Percentiles rank a stretch among this genome's conserved stretches.
phyloP scores from a whole-genome alignment of 768 basidiomycete species.

The Pleurotus citrinopileatus region DNA sequence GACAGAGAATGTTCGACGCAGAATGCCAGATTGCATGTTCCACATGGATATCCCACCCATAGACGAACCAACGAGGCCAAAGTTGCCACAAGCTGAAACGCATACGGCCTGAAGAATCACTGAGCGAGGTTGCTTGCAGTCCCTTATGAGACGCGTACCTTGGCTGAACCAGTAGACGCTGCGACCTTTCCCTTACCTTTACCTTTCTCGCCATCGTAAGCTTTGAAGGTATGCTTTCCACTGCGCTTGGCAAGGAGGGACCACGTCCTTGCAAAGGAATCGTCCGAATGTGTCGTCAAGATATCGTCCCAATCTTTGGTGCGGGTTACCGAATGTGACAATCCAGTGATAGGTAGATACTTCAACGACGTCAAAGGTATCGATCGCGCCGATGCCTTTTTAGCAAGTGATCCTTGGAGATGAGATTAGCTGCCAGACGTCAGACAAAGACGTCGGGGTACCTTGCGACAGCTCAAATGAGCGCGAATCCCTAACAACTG shows the following conservation, averaged over 20 bases:
- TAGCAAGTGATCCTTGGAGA: slow-evolving; percentile 68
- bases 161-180: slow-evolving; percentile 56
- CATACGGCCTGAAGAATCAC: slow-evolving; percentile 60
- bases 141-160: slow-evolving; percentile 40
- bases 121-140: background rate
- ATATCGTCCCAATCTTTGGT: slow-evolving; percentile 98
- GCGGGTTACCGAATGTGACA: slow-evolving; percentile 77
- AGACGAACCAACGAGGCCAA: slow-evolving; percentile 82
- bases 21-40: slow-evolving; percentile 95
- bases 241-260: slow-evolving; percentile 76
- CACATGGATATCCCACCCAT: slow-evolving; percentile 83
- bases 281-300: slow-evolving; percentile 84
- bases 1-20: slow-evolving; percentile 72
- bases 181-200: slow-evolving; percentile 50
- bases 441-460: slow-evolving; percentile 20
- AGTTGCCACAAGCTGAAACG: slow-evolving; percentile 95
- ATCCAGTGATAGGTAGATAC: slow-evolving; percentile 72
- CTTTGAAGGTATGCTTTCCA: slow-evolving; percentile 71
- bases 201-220: slow-evolving; percentile 46
- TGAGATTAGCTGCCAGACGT: background rate
- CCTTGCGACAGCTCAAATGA: slow-evolving; percentile 96
- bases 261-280: slow-evolving; percentile 85
- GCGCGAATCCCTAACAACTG: slow-evolving; percentile 91
- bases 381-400: slow-evolving; percentile 75
- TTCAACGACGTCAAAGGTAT: slow-evolving; percentile 82